Percentiles rank a stretch among this genome's conserved stretches.
These are phyloP conservation scores for Lanmaoa pseudosensibilis DNA, from an alignment of 768 basidiomycete genomes.

Conservation along the genomic window DNA sequence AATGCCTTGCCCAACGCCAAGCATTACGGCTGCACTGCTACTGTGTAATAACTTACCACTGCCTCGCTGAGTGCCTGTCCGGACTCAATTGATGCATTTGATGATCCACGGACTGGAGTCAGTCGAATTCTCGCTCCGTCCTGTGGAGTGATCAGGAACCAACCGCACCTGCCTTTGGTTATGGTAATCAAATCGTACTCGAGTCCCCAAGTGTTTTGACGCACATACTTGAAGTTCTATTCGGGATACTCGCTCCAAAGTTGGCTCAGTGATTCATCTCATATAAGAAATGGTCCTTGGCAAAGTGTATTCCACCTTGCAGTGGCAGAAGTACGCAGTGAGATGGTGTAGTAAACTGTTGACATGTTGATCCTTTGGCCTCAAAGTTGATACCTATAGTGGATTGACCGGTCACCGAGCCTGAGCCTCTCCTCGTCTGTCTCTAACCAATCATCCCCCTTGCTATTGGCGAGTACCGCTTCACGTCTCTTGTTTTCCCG, in stretches of 20 bases:
- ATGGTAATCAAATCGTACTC: background rate
- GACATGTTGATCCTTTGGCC: background rate
- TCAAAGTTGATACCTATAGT: constrained; percentile 32
- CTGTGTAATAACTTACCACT: too few relatives aligned
- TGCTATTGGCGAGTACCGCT: constrained; percentile 15
- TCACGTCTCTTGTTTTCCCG: constrained; percentile 51
- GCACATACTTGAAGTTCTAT: background rate
- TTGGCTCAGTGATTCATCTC: background rate
- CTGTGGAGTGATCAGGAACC: background rate
- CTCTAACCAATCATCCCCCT: constrained; percentile 8
- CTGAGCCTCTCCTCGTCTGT: constrained; percentile 23
- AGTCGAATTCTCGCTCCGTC: too few relatives aligned
- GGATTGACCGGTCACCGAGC: constrained; percentile 32
- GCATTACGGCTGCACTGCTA: too few relatives aligned
- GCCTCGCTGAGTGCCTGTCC: too few relatives aligned
- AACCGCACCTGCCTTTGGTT: background rate
- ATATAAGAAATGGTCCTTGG: background rate
- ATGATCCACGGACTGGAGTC: too few relatives aligned
- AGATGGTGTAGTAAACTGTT: background rate
- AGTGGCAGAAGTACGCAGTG: background rate
- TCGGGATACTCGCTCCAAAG: too few relatives aligned
- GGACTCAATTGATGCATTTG: too few relatives aligned
- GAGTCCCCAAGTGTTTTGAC: background rate
- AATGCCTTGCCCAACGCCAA: too few relatives aligned
- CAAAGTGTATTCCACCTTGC: background rate